These are phyloP conservation scores for Calocybe gambosa DNA, from an alignment of 1,284 basidiomycete genomes.

Conservation along the genomic window DNA sequence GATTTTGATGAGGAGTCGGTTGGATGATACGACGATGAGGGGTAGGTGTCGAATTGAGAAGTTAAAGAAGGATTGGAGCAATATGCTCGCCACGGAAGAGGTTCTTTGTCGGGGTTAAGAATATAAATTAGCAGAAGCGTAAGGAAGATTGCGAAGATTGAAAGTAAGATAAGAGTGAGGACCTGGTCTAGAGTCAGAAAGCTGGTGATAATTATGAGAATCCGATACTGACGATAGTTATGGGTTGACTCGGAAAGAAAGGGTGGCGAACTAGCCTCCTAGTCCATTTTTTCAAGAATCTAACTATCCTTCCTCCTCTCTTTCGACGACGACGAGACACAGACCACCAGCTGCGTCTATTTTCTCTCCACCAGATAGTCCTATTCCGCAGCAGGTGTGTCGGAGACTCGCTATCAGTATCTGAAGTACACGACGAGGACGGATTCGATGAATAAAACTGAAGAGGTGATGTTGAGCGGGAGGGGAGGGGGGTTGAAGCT, in stretches of 20 bases:
- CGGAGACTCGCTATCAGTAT: slow-evolving; percentile 57
- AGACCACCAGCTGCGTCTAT: slow-evolving; percentile 47
- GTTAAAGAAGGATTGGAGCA: slow-evolving; percentile 66
- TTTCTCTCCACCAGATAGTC: slow-evolving; percentile 37
- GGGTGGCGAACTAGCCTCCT: slow-evolving; percentile 63
- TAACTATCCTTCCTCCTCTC: slow-evolving; percentile 34
- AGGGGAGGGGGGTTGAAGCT: slow-evolving; percentile 37
- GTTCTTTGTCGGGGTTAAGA: slow-evolving; percentile 93
- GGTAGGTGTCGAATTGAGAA: slow-evolving; percentile 32
- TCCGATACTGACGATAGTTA: slow-evolving; percentile 62
- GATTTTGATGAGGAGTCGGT: slow-evolving; percentile 27
- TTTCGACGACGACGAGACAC: slow-evolving; percentile 34
- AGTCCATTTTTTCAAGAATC: slow-evolving; percentile 47
- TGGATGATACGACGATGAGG: slow-evolving; percentile 32
- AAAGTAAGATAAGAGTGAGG: slow-evolving; percentile 64
- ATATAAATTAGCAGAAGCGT: slow-evolving; percentile 85
- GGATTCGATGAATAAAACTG: slow-evolving; percentile 38
- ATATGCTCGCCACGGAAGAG: slow-evolving; percentile 90
- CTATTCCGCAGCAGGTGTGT: slow-evolving; percentile 43
- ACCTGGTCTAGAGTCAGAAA: slow-evolving; percentile 38
- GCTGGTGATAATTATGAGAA: slow-evolving; percentile 5
- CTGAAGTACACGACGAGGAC: slow-evolving; percentile 53
- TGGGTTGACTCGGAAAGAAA: slow-evolving; percentile 73
- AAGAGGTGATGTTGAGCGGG: slow-evolving; percentile 43
- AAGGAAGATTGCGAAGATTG: slow-evolving; percentile 69